Evolutionary conservation across 106 monocot genomes (phyloP), one percentile per base, ranked within the genome.

Genomic region (Acanthochlamys bracteata): DNA sequence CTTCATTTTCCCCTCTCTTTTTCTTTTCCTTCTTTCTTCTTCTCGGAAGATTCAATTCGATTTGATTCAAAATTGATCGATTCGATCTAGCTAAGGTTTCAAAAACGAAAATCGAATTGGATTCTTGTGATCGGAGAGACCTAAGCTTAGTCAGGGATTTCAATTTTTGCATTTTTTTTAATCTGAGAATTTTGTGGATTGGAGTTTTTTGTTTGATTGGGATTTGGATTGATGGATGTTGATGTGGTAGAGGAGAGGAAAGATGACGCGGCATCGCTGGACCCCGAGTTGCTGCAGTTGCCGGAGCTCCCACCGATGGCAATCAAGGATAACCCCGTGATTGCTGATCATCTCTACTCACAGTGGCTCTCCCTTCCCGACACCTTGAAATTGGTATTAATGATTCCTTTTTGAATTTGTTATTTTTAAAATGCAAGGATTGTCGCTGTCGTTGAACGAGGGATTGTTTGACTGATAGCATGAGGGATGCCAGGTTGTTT

Each of bases 301-400:
- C 66, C 90, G 13, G 94, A 95, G 79, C 64, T 90, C 9, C 80
- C 94, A 24, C 53, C 80, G 39, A 27, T 73, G 24, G 84, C 80
- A 11, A 65, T 90, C 52, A 86, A 82, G 67, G 90, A 84, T 45
- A 88, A 82, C 46, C 84, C 90, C 26, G 60, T 39, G 26, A 78
- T 96, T 23, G 90, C 80, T 0, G 84, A 90, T 25, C 68, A 77
- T 56, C 86, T 90, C n/a, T 90, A 78, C 61, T 55, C 63, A 25
- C 90, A 90, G 75, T 96, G 95, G 95, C 90, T 96, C 23, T 74
- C 90, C 19, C 82, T 96, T 27, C 84, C 88, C 0, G 95, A 88
- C 1, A 79, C 90, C 4, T 49, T 58, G 33, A 72, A 75, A 67
- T 58, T 85, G 87, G 95, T 96, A 88, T 16, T 15, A 3, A 13